These are phyloP conservation scores for Grosmannia huntii DNA, from an alignment of 2,329 filamentous ascomycete genomes.

Conservation along the genomic window DNA sequence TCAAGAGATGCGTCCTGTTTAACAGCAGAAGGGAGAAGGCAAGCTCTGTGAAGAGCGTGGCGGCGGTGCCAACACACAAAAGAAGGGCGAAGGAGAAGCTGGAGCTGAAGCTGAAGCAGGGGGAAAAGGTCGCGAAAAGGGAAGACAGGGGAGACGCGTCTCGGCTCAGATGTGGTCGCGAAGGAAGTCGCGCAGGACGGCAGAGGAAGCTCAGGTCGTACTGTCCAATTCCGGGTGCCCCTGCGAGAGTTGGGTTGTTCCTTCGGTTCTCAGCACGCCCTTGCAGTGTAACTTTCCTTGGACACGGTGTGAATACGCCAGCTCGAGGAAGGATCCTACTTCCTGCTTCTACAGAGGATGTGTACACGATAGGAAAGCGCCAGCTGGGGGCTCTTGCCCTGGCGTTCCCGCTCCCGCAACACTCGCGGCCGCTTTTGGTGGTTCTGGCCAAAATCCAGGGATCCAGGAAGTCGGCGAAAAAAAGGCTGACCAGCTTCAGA, in stretches of 20 bases:
- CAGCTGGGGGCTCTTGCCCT: neutral
- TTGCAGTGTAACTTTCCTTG: neutral
- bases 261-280: neutral
- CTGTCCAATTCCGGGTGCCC: neutral
- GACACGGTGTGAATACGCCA: neutral
- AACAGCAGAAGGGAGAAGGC: neutral
- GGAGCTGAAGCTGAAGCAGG: neutral
- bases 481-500: neutral
- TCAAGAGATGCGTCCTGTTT: neutral
- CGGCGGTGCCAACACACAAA: neutral
- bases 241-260: neutral
- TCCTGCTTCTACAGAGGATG: neutral
- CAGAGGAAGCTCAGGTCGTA: neutral
- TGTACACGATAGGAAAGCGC: too few relatives aligned
- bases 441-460: neutral
- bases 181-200: neutral
- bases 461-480: neutral
- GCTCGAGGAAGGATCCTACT: neutral
- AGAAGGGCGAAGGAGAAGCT: neutral
- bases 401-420: constrained; percentile 9
- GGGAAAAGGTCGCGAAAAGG: neutral
- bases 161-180: neutral
- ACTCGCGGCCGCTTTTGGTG: neutral
- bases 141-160: neutral
- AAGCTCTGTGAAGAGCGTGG: neutral